These are phyloP conservation scores for Scedosporium aurantiacum DNA, from an alignment of 2,329 filamentous ascomycete species.

Conservation along the genomic window DNA sequence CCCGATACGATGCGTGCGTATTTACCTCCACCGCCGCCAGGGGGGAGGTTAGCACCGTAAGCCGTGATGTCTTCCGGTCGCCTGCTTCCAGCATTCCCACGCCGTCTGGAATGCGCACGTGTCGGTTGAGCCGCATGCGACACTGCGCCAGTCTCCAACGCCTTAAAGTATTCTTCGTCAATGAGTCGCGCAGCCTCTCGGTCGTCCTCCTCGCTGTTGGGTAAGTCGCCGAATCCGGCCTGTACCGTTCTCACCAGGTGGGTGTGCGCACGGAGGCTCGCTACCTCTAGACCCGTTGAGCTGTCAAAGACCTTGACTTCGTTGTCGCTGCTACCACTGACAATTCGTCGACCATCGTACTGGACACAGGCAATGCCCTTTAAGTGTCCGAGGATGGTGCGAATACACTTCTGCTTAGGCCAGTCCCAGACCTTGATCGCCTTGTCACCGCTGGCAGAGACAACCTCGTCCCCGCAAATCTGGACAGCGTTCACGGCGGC, in stretches of 20 bases:
- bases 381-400: constrained; percentile 74
- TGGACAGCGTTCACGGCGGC: constrained; percentile 96
- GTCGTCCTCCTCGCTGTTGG: constrained; percentile 67
- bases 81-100: constrained; percentile 59
- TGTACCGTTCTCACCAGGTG: constrained; percentile 90
- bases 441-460: constrained; percentile 89
- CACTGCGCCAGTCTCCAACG: constrained; percentile 39
- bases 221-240: constrained; percentile 82
- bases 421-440: constrained; percentile 94
- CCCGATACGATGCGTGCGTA: constrained; percentile 95
- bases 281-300: constrained; percentile 75
- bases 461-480: constrained; percentile 72
- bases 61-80: constrained; percentile 67
- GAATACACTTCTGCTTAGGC: constrained; percentile 61
- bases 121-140: constrained; percentile 20
- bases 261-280: constrained; percentile 69
- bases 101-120: constrained; percentile 23
- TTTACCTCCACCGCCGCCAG: constrained; percentile 77
- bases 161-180: constrained; percentile 61
- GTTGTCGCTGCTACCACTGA: constrained; percentile 92
- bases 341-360: constrained; percentile 85
- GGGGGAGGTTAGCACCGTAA: constrained; percentile 76
- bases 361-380: constrained; percentile 98
- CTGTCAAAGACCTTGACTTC: constrained; percentile 93
- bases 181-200: constrained; percentile 60